Evolutionary conservation across 768 basidiomycete species (phyloP), one percentile per base, ranked within the genome.

Genomic region (Hemileccinum rubropunctum): DNA sequence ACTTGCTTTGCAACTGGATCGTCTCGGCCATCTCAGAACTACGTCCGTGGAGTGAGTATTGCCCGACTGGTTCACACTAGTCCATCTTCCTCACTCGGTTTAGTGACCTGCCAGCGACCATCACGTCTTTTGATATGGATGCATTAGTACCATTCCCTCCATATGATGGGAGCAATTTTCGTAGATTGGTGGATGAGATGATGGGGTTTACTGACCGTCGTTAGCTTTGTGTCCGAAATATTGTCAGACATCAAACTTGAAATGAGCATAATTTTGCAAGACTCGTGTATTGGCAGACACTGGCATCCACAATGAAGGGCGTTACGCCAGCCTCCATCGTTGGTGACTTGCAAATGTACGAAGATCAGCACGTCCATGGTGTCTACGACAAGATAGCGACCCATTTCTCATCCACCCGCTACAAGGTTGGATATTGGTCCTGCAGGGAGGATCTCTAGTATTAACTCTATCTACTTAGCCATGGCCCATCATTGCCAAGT

Each of bases 321-420:
- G 75, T 84, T 20, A 66, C 71, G 35, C 47, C 71, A 33, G 70
- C 75, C 12, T 59, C 66, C 9, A 60, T 84, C 32, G 65, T 74
- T 34, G 75, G 76, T 11, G 72, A 84, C 58, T 77, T 79, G 15
- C 76, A 75, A 47, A 62, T 53, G 18, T 89, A 90, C 66, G 91
- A 94, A 68, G 72, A 79, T 39, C 68, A 68, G 52, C 84, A 94
- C 61, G 92, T 95, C 1, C 92, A 95, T 62, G 69, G 73, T 0
- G 77, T 95, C 48, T 95, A 95, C 68, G 86, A 94, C 49, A 75
- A 81, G 56, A 95, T 95, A 53, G 92, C 92, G 0, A 63, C 75
- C 15, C 92, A 95, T 70, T 95, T 95, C 66, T 89, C 89, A 9
- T 84, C 85, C 0, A 95, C 92, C 8, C 78, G 93, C 23, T 93